Evolutionary conservation across 129 eudicot genomes (phyloP).

Genomic region (Logfia minima): DNA sequence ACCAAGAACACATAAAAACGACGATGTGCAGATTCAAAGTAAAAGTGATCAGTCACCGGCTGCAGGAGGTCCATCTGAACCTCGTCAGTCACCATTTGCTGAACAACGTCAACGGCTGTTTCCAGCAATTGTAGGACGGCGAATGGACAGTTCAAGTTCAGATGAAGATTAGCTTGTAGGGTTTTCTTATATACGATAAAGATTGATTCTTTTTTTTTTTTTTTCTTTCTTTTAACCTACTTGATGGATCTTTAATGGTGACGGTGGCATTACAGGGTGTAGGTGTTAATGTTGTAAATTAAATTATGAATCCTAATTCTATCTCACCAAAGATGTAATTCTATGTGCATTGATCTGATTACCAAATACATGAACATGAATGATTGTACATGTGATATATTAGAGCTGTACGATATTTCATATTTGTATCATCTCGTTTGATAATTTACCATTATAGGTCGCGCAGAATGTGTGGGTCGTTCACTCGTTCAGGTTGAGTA

Average conservation of each 20-base stretch:
- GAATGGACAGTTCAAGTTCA: slow-evolving; percentile 73
- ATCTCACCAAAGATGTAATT: slow-evolving; percentile 23
- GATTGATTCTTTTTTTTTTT: slow-evolving; percentile 33
- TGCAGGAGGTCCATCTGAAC: slow-evolving; percentile 35
- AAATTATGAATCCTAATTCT: slow-evolving; percentile 30
- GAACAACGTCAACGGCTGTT: slow-evolving; percentile 55
- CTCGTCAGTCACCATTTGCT: slow-evolving; percentile 26
- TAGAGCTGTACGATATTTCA: background rate
- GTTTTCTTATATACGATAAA: slow-evolving; percentile 15
- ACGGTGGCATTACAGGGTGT: slow-evolving; percentile 22
- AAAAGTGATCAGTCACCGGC: slow-evolving; percentile 13
- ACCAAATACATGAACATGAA: background rate
- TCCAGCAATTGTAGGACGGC: slow-evolving; percentile 64
- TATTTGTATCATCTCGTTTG: background rate
- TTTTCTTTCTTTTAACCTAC: background rate
- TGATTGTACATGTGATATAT: background rate
- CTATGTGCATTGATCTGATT: slow-evolving; percentile 27
- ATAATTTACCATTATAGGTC: background rate
- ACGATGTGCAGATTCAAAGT: slow-evolving; percentile 15
- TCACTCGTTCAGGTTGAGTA: background rate
- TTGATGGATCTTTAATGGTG: slow-evolving; percentile 24
- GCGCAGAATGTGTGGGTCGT: background rate
- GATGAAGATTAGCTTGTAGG: slow-evolving; percentile 67
- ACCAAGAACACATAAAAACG: slow-evolving; percentile 26
- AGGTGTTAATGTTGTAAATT: slow-evolving; percentile 37